These are phyloP conservation scores for Arachis stenosperma DNA, from an alignment of 306 rosid species.

Conservation along the genomic window DNA sequence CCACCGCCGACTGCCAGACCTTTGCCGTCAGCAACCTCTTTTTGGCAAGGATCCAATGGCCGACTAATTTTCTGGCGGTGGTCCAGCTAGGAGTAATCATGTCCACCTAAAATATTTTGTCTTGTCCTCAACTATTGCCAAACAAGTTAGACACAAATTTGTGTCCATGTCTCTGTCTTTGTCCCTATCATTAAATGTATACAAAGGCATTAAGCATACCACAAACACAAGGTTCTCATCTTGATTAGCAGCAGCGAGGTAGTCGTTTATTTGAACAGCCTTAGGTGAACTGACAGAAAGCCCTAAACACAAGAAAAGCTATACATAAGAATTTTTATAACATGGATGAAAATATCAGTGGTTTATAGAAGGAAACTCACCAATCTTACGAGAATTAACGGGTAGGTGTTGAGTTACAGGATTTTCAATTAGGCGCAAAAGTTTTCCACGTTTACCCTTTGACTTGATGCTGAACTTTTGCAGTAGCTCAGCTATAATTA, in stretches of 20 bases:
- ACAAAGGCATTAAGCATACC: conserved; percentile 30
- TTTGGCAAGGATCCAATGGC: too few relatives aligned
- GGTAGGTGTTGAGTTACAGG: conserved; percentile 36
- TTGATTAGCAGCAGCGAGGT: not conserved
- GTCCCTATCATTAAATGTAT: not conserved
- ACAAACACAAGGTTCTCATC: conserved; percentile 32
- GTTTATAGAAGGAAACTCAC: not conserved
- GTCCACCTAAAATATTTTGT: too few relatives aligned
- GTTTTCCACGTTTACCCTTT: conserved; percentile 23
- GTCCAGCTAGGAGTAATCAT: too few relatives aligned
- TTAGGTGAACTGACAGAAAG: conserved; percentile 34
- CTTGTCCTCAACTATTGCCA: too few relatives aligned
- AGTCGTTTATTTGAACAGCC: conserved; percentile 26
- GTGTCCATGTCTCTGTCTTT: too few relatives aligned
- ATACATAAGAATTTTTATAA: not conserved
- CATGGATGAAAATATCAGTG: not conserved
- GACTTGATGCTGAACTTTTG: conserved; percentile 35
- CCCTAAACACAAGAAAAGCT: conserved; percentile 1
- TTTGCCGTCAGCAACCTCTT: too few relatives aligned
- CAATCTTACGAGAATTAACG: conserved; percentile 18
- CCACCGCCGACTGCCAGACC: too few relatives aligned
- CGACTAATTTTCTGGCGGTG: too few relatives aligned
- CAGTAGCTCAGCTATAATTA: conserved; percentile 12
- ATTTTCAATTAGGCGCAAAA: conserved; percentile 22
- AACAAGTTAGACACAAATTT: too few relatives aligned